Base-by-base conservation (phyloP, 164 flowering plant species). In the Berberis vulgaris region DNA sequence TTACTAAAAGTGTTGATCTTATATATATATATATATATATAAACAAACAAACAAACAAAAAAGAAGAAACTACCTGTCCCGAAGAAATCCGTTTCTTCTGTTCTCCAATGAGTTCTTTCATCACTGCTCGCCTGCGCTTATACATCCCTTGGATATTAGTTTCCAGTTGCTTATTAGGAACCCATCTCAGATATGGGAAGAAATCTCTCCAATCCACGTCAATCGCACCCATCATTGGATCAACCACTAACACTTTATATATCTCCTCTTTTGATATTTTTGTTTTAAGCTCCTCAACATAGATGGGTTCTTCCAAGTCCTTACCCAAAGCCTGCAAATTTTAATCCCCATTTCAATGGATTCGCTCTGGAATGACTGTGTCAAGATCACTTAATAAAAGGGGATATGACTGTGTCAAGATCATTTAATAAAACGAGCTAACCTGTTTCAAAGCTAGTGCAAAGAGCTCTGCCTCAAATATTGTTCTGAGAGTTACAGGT, bases 201-300 rank as follows among this genome's bases (percentile, higher is more conserved):
- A 95, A 91, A 65, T 95, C 99, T 74, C 97, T 84, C 98, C 98
- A 93, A 42, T 90, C 98, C 60, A 90, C 97, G 59, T 90, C 97
- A 65, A 88, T 80, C 45, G 96, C 96, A 45, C 92, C 98, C 77
- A 78, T 84, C 96, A 93, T 81, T 41, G 82, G 79, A 54, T 87
- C 92, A 43, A 50, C 2, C 70, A 95, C 99, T 62, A 91, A 69
- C 69, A 78, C 72, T 41, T 80, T 60, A 68, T 77, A 78, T 8
- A 91, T 69, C 61, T 95, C 94, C 40, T 83, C 71, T 68, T 79
- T 83, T 50, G 96, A 77, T 55, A 91, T 13, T 12, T 75, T 80
- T 4, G 59, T 41, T 39, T 86, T 87, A 38, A 95, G 83, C 69
- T 81, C 97, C 61, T 84, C 82, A n/a, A 91, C 90, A 63, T 87